Evolutionary conservation across 2,329 filamentous ascomycete genomes (phyloP).

Genomic region (Mariannaea elegans): DNA sequence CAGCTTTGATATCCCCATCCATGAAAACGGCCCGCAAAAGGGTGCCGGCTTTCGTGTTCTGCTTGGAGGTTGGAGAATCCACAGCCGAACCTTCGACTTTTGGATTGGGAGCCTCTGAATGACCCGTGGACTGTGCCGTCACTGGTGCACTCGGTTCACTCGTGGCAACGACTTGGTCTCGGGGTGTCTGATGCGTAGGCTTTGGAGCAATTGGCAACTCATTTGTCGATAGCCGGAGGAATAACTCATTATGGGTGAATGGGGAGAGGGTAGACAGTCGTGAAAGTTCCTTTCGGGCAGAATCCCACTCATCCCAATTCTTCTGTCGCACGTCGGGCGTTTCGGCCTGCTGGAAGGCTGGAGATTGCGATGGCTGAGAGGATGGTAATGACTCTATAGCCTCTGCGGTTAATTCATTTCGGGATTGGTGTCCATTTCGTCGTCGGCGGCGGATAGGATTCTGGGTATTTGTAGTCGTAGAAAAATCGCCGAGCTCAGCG

Average conservation of each 20-base stretch:
- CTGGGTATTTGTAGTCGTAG: conserved; percentile 28
- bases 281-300: conserved; percentile 35
- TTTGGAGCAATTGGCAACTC: conserved; percentile 14
- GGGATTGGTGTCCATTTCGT: conserved; percentile 25
- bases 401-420: conserved; percentile 1
- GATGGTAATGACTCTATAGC: conserved; percentile 9
- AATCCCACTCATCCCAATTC: conserved; percentile 40
- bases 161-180: background rate
- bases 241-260: conserved; percentile 28
- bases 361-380: conserved; percentile 17
- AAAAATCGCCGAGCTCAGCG: conserved; percentile 37
- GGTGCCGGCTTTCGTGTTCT: background rate
- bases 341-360: conserved; percentile 2
- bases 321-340: conserved; percentile 21
- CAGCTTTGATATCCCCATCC: background rate
- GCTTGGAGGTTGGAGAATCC: background rate
- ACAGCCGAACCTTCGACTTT: background rate
- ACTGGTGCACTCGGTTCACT: background rate
- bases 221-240: conserved; percentile 29
- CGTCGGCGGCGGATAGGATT: conserved; percentile 43
- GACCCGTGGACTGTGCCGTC: background rate
- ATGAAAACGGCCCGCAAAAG: conserved; percentile 1
- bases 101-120: background rate
- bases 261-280: conserved; percentile 26
- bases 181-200: background rate